phyloP scores from a whole-genome alignment of 192 early-diverging fungal species.

The Coemansia sp. region DNA sequence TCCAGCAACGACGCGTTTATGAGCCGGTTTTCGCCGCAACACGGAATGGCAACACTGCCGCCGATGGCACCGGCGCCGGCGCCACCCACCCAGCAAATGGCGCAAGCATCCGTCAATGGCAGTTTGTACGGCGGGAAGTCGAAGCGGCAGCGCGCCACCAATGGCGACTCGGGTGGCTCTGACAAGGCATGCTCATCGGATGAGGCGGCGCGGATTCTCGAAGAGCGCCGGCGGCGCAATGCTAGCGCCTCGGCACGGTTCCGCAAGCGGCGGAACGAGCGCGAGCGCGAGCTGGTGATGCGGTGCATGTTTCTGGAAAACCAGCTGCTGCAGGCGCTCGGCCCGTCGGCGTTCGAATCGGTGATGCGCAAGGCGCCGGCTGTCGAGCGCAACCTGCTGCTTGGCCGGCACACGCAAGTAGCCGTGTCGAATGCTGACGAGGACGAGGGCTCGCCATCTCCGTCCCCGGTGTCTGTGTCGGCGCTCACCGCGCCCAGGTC shows the following conservation, averaged over 20 bases:
- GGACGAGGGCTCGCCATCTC: constrained; percentile 7
- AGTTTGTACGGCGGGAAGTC: neutral
- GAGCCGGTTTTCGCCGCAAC: no score
- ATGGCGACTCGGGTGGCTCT: neutral
- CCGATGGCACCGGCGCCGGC: neutral
- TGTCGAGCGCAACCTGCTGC: constrained; percentile 11
- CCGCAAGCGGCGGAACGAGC: constrained; percentile 61
- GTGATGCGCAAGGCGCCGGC: constrained; percentile 33
- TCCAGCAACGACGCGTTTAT: no score
- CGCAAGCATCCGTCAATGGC: neutral
- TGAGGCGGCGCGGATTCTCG: constrained; percentile 51
- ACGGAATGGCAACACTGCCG: no score
- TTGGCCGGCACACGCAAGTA: neutral
- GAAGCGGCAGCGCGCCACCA: constrained; percentile 1
- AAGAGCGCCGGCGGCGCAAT: constrained; percentile 60
- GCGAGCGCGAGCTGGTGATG: constrained; percentile 56
- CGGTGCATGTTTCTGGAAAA: constrained; percentile 55
- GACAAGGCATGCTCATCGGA: constrained; percentile 12
- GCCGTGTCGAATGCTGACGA: neutral
- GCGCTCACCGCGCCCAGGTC: constrained; percentile 33
- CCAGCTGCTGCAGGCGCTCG: constrained; percentile 22
- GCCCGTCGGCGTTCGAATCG: constrained; percentile 18
- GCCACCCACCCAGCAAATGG: neutral
- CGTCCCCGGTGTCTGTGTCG: constrained; percentile 21
- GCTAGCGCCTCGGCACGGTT: constrained; percentile 63